Evolutionary conservation across 2,329 filamentous ascomycete genomes (phyloP).

Genomic region (Diaporthe destruens): DNA sequence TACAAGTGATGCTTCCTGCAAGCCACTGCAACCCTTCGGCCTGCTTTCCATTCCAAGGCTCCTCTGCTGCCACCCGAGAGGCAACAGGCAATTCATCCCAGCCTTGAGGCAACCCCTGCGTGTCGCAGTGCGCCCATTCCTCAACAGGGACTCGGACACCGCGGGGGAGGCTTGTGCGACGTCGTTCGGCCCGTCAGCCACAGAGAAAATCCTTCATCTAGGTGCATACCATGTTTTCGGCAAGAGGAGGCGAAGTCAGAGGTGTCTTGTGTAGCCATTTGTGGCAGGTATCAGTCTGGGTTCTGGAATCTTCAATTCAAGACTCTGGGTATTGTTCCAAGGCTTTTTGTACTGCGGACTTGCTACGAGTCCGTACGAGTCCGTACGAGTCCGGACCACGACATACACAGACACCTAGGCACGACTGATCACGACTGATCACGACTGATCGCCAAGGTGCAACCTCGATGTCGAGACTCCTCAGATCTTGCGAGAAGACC

Average conservation of each 20-base stretch:
- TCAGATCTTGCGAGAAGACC: neutral
- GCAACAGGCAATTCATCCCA: neutral
- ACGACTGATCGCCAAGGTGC: neutral
- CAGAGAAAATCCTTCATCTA: neutral
- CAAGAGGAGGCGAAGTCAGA: neutral
- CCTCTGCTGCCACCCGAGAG: neutral
- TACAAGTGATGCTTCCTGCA: neutral
- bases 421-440: neutral
- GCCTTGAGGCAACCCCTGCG: neutral
- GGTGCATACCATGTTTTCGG: neutral
- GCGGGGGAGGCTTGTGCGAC: neutral
- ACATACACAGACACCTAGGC: neutral
- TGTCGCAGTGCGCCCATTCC: neutral
- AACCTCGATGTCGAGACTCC: neutral
- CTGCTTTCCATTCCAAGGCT: neutral
- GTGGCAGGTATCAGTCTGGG: neutral
- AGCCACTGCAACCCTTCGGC: neutral
- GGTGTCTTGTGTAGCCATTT: neutral
- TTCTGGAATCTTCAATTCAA: neutral
- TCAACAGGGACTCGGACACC: neutral
- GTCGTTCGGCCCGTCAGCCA: neutral
- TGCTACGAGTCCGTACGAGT: neutral
- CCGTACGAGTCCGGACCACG: neutral
- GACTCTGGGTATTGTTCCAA: neutral
- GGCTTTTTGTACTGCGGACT: neutral